Evolutionary conservation across 177 flowering plant genomes (phyloP).

Genomic region (Tripterygium wilfordii): DNA sequence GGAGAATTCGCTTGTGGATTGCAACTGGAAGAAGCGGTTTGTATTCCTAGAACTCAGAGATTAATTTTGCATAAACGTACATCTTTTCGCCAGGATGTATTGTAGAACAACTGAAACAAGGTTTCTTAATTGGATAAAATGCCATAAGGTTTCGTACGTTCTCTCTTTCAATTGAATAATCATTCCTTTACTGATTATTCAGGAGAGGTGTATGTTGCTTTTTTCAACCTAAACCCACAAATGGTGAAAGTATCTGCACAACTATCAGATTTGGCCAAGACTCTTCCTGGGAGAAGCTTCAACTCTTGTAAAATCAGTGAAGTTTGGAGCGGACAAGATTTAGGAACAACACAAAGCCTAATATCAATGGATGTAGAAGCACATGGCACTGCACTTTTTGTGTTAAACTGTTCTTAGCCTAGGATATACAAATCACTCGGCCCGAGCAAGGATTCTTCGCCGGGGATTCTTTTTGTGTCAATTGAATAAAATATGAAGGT

Average conservation of each 20-base stretch:
- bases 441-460: not conserved
- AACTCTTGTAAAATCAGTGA: conserved; percentile 43
- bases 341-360: conserved; percentile 15
- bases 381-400: conserved; percentile 66
- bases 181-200: conserved; percentile 2
- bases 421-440: not conserved
- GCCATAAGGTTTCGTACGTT: not conserved
- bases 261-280: conserved; percentile 39
- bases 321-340: conserved; percentile 57
- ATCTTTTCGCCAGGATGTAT: not conserved
- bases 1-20: conserved; percentile 71
- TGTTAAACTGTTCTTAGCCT: conserved; percentile 29
- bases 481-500: too few relatives aligned
- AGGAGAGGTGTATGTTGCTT: conserved; percentile 71
- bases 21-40: conserved; percentile 78
- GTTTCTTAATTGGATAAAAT: not conserved
- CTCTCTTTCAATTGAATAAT: not conserved
- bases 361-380: conserved; percentile 36
- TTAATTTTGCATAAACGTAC: not conserved
- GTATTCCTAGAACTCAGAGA: not conserved
- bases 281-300: conserved; percentile 31
- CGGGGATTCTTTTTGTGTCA: not conserved
- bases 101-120: not conserved
- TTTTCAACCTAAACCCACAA: conserved; percentile 58
- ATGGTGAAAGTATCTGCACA: conserved; percentile 41